Evolutionary conservation across 495 filamentous ascomycete species (phyloP), one percentile per base, ranked within the genome.

Genomic region (Talaromyces proteolyticus): DNA sequence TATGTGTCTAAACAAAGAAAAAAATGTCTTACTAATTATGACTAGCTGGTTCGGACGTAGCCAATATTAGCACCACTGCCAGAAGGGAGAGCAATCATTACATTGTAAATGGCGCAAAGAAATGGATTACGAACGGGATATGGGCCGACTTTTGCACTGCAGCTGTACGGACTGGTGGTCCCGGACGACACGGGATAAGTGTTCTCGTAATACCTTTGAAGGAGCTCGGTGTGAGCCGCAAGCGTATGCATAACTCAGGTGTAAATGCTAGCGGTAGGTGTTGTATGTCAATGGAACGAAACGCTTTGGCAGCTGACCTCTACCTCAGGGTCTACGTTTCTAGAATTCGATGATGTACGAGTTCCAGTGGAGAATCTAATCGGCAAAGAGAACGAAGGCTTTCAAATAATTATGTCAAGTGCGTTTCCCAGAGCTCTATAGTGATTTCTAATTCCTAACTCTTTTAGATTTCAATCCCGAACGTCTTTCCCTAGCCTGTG

Each of bases 241-340:
- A 89, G 64, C 84, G 89, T 73, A 94, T 88, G 21, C 77, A 77
- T 20, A 92, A 94, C 65, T 91, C 87, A 8, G 75, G 87, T 12
- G 65, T 70, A 0, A 67, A 69, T 51, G 69, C 69, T 5, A 70
- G 67, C 42, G 67, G 67, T 68, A 61, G 10, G 63, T 38, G 10
- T 8, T 29, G 12, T 38, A 5, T 18, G 7, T 53, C 79, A 3
- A 2, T 34, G 16, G 4, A 10, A 46, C 1, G 82, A 78, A 18
- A 82, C 1, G 4, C 11, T 6, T 38, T 7, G 29, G 5, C 6
- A 23, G 14, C 23, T 42, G 8, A 37, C 53, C 47, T 22, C 42
- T 54, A 12, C 47, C 24, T 34, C 29, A 34, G 66, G 74, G 74
- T 72, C 69, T 20, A 75, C 71, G 12, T 75, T 74, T 44, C 68